phyloP scores from a whole-genome alignment of 352 stramenopile species.

The Thalassiosira hispida region DNA sequence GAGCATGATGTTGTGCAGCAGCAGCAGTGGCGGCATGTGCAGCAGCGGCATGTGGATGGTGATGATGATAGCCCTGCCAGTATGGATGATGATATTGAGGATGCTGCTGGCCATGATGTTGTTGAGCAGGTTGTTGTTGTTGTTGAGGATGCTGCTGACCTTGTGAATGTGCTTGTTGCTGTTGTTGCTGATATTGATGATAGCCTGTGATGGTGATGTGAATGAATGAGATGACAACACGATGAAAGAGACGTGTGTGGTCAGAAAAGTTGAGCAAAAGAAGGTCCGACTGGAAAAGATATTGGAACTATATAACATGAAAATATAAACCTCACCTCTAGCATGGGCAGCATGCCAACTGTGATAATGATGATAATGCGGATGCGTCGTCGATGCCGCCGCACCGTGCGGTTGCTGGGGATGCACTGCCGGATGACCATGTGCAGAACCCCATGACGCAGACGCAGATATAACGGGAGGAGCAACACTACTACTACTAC shows the following conservation, averaged over 20 bases:
- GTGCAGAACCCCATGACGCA: too few relatives aligned
- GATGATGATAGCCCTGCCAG: conserved; percentile 8
- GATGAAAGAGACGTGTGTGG: background rate
- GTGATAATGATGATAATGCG: background rate
- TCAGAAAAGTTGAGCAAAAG: too few relatives aligned
- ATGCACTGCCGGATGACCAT: background rate
- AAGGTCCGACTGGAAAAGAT: too few relatives aligned
- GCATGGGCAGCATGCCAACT: background rate
- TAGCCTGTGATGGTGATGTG: background rate
- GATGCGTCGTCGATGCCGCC: background rate
- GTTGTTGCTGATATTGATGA: conserved; percentile 8
- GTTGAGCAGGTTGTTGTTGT: conserved; percentile 20
- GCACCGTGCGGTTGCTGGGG: too few relatives aligned
- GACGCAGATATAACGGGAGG: too few relatives aligned
- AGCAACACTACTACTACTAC: too few relatives aligned
- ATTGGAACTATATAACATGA: background rate
- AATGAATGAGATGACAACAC: background rate
- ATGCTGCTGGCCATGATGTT: conserved; percentile 8
- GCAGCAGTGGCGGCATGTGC: background rate
- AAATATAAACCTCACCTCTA: background rate
- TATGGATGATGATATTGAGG: conserved; percentile 19
- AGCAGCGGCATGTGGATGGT: conserved; percentile 1
- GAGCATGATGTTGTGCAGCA: background rate
- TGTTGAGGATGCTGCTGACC: conserved; percentile 11
- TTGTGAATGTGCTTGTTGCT: conserved; percentile 9